Conservation (phyloP, 1,139 yeast species). For the Kodamaea anthophila region DNA sequence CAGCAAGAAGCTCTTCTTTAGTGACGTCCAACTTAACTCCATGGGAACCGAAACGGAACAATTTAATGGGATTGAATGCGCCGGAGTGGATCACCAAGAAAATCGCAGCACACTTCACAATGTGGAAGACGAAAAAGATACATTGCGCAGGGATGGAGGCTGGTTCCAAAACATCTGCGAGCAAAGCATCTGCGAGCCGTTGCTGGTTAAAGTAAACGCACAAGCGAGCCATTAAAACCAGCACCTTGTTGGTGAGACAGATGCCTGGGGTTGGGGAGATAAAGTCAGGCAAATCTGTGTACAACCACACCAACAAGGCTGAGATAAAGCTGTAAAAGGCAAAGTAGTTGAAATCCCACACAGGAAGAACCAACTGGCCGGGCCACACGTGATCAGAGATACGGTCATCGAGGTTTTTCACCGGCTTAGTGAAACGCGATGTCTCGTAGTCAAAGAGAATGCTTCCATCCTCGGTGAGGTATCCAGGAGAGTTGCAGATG, state of each 20-base stretch:
- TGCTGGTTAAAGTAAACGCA: slow-evolving; percentile 30
- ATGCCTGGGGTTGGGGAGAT: slow-evolving; percentile 90
- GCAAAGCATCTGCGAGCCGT: slow-evolving; percentile 38
- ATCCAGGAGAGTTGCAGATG: slow-evolving; percentile 76
- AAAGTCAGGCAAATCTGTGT: slow-evolving; percentile 86
- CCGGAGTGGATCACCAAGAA: slow-evolving; percentile 62
- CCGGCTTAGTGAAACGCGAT: slow-evolving; percentile 33
- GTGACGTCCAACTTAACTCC: slow-evolving; percentile 33
- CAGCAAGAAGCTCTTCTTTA: slow-evolving; percentile 49
- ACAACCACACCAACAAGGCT: slow-evolving; percentile 65
- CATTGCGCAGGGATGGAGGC: slow-evolving; percentile 49
- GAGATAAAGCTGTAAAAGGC: slow-evolving; percentile 42
- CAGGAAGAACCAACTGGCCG: slow-evolving; percentile 82
- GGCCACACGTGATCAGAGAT: slow-evolving; percentile 71
- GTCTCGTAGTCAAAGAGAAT: slow-evolving; percentile 63
- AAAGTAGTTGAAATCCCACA: slow-evolving; percentile 58
- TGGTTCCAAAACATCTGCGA: slow-evolving; percentile 40
- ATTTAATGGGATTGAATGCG: slow-evolving; percentile 60
- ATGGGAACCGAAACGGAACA: slow-evolving; percentile 22
- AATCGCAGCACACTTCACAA: slow-evolving; percentile 53
- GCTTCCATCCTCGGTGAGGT: slow-evolving; percentile 77
- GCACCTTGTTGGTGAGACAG: slow-evolving; percentile 64
- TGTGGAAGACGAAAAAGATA: slow-evolving; percentile 66
- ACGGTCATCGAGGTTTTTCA: slow-evolving; percentile 38
- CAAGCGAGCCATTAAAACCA: slow-evolving; percentile 29